Evolutionary conservation across 2,329 filamentous ascomycete genomes (phyloP).

Genomic region (Pseudogymnoascus sp.): DNA sequence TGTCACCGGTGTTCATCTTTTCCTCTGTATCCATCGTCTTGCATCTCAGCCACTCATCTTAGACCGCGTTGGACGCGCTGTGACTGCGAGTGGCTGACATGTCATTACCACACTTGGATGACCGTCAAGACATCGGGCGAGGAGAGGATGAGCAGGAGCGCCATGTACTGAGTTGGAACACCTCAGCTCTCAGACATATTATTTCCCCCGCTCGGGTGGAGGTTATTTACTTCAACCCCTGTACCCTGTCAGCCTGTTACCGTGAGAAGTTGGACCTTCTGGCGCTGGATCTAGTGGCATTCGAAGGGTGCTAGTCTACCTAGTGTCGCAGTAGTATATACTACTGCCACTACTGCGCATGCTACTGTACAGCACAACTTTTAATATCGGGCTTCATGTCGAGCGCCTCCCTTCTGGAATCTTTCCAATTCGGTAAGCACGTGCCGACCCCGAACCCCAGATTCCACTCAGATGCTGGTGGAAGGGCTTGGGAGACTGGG

Average conservation of each 20-base stretch:
- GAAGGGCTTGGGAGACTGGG: neutral
- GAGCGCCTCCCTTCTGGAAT: constrained; percentile 5
- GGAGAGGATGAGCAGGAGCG: neutral
- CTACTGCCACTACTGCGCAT: constrained; percentile 5
- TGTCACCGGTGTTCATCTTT: neutral
- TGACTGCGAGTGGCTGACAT: neutral
- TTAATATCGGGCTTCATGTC: constrained; percentile 1
- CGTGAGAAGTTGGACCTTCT: neutral
- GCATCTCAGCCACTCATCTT: neutral
- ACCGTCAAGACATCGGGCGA: neutral
- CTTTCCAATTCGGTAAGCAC: constrained; percentile 6
- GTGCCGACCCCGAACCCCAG: constrained; percentile 3
- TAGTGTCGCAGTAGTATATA: neutral
- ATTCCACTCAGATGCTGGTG: neutral
- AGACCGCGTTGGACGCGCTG: neutral
- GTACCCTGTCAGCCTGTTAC: constrained; percentile 3
- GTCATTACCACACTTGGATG: neutral
- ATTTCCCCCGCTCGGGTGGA: neutral
- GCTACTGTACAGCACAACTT: constrained; percentile 3
- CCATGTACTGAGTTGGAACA: neutral
- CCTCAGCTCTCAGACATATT: constrained; percentile 1
- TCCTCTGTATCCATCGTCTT: neutral
- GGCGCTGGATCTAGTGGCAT: neutral
- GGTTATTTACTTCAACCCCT: neutral
- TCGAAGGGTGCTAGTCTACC: neutral